Base-by-base conservation (phyloP, 176 grass and related monocot genomes). In the Secale cereale region DNA sequence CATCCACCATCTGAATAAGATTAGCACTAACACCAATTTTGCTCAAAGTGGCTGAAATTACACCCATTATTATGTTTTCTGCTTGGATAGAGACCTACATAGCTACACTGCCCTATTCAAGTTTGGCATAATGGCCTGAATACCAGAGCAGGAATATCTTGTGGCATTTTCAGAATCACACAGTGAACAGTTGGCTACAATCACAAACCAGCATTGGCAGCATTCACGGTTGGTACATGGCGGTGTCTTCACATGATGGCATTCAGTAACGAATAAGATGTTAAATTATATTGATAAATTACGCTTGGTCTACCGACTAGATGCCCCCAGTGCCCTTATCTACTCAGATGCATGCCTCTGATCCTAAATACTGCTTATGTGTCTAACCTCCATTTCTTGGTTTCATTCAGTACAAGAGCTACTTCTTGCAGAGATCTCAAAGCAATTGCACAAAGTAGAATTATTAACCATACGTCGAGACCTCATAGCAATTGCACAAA, bases 341-440 rank as follows among this genome's bases (percentile, higher is more conserved):
- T 65, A 65, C 5, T 63, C 52, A 50, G 59, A 79, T 88, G 25
- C 65, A 82, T 70, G 63, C 7, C 52, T 7, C 52, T 52, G 59
- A 70, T 46, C 74, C 52, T 23, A 31, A 30, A 62, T 22, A 65
- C 17, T 37, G 25, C 4, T 62, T 54, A 27, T 31, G 63, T 27
- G 35, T 80, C 45, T 80, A 85, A 89, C 68, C 82, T 16, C 45
- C 59, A 85, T 6, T 10, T 27, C 43, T 82, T 19, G 33, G 26
- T 85, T 73, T 26, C 59, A 76, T 76, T 29, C 23, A 30, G 19
- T 20, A 77, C 32, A 29, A 8, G 3, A 41, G 23, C 32, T 60
- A 52, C 33, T 67, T 36, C 15, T 30, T 27, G 65, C 16, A 50
- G 30, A 62, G 75, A 77, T 52, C 70, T 68, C 35, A 33, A 32